Conservation (phyloP, 768 basidiomycete species). For the Auriscalpium vulgare region DNA sequence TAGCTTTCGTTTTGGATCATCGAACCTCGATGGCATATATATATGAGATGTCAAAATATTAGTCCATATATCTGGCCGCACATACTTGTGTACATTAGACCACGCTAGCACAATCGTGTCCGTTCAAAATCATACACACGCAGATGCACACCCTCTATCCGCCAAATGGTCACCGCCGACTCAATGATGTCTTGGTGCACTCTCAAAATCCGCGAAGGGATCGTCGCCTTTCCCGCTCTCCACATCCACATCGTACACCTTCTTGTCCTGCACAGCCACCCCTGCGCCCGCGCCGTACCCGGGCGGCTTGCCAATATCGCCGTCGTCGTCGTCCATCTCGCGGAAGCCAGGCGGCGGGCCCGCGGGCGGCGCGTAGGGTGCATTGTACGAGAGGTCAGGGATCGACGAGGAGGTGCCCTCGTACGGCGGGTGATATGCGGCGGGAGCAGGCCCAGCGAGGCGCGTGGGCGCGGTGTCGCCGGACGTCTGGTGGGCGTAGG, state of each 20-base stretch:
- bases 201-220: conserved; percentile 49
- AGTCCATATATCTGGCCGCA: no score
- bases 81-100: no score
- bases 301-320: conserved; percentile 33
- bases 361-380: conserved; percentile 38
- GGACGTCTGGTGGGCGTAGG: conserved; percentile 67
- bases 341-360: conserved; percentile 39
- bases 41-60: no score
- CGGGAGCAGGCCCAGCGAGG: conserved; percentile 23
- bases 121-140: no score
- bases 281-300: conserved; percentile 32
- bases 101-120: no score
- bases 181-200: background rate
- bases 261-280: background rate
- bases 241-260: conserved; percentile 2
- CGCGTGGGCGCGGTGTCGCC: conserved; percentile 50
- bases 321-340: conserved; percentile 9
- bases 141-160: no score
- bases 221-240: conserved; percentile 33
- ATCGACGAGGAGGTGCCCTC: conserved; percentile 13
- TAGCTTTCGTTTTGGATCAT: no score
- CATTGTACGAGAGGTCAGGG: conserved; percentile 10
- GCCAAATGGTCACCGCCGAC: no score
- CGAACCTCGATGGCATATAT: no score
- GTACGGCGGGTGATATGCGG: conserved; percentile 23